phyloP scores from a whole-genome alignment of 2,329 filamentous ascomycete species.

The Sarocladiaceae sp. region DNA sequence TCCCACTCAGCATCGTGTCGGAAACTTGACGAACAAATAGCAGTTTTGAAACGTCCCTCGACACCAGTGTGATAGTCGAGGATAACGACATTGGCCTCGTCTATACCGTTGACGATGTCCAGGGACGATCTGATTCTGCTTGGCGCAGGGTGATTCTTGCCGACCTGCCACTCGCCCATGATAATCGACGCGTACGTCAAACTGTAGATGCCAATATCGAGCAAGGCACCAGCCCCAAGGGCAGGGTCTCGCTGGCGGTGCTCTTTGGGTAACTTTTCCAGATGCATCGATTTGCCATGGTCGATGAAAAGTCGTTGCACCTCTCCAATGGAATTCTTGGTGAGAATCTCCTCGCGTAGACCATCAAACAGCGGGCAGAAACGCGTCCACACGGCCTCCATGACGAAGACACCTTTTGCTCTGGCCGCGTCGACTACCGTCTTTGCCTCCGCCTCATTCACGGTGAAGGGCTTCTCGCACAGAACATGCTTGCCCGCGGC shows the following conservation, averaged over 20 bases:
- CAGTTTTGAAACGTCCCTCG: slow-evolving; percentile 28
- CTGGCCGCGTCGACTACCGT: slow-evolving; percentile 35
- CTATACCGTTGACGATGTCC: too few species aligned
- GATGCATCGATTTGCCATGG: slow-evolving; percentile 32
- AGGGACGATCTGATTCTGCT: too few species aligned
- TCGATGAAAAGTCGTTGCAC: slow-evolving; percentile 35
- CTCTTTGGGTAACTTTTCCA: slow-evolving; percentile 23
- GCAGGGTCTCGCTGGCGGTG: slow-evolving; percentile 31
- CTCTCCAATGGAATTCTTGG: slow-evolving; percentile 34
- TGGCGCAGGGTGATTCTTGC: too few species aligned
- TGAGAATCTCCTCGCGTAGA: slow-evolving; percentile 30
- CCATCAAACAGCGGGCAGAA: slow-evolving; percentile 33
- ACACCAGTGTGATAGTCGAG: slow-evolving; percentile 29
- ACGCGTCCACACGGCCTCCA: slow-evolving; percentile 43
- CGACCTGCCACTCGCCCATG: slow-evolving; percentile 28
- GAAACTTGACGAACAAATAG: slow-evolving; percentile 32
- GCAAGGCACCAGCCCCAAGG: slow-evolving; percentile 36
- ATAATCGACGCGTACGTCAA: slow-evolving; percentile 34
- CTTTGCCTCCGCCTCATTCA: slow-evolving; percentile 34
- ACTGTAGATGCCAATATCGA: slow-evolving; percentile 40
- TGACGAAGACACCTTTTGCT: slow-evolving; percentile 35
- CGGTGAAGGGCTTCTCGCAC: slow-evolving; percentile 41
- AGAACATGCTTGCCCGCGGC: slow-evolving; percentile 37
- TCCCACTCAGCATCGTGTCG: slow-evolving; percentile 33
- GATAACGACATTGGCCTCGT: too few species aligned